Conservation (phyloP, 2,329 filamentous ascomycete genomes). For the Aspergillus brunneoviolaceus region DNA sequence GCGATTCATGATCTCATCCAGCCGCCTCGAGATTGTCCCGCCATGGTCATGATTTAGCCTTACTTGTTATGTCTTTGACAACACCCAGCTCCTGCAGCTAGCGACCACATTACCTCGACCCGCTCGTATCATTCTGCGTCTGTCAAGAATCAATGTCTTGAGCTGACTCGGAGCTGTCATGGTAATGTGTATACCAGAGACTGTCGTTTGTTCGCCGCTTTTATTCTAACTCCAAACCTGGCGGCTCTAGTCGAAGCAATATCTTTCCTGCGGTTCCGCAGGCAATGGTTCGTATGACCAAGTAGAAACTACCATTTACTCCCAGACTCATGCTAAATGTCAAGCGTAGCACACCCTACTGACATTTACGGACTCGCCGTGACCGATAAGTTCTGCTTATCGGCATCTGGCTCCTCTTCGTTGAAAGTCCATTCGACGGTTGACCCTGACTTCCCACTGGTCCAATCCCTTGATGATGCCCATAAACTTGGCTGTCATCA, state of each 20-base stretch:
- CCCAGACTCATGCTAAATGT: conserved; percentile 26
- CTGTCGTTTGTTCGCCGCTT: not conserved
- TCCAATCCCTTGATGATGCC: conserved; percentile 74
- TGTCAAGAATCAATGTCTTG: not conserved
- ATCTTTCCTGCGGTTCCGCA: conserved; percentile 86
- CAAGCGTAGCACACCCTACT: conserved; percentile 67
- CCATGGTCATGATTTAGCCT: not conserved
- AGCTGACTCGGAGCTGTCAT: not conserved
- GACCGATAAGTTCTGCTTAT: conserved; percentile 71
- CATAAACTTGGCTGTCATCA: conserved; percentile 93
- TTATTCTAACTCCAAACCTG: conserved; percentile 11
- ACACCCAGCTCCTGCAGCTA: not conserved
- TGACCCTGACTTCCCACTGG: conserved; percentile 69
- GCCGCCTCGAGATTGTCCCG: conserved; percentile 1
- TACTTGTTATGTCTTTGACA: not conserved
- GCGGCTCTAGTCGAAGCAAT: conserved; percentile 83
- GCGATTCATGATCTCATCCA: conserved; percentile 8
- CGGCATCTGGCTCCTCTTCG: conserved; percentile 78
- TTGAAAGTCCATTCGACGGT: conserved; percentile 77
- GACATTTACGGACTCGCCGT: conserved; percentile 83
- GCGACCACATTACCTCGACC: not conserved
- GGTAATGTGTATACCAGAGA: not conserved
- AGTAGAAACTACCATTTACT: not conserved
- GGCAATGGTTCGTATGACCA: conserved; percentile 67
- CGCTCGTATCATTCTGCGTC: not conserved